Percentiles rank a stretch among this genome's conserved stretches.
These are phyloP conservation scores for Massospora cicadina DNA, from an alignment of 371 early-diverging fungal genomes.

Conservation along the genomic window DNA sequence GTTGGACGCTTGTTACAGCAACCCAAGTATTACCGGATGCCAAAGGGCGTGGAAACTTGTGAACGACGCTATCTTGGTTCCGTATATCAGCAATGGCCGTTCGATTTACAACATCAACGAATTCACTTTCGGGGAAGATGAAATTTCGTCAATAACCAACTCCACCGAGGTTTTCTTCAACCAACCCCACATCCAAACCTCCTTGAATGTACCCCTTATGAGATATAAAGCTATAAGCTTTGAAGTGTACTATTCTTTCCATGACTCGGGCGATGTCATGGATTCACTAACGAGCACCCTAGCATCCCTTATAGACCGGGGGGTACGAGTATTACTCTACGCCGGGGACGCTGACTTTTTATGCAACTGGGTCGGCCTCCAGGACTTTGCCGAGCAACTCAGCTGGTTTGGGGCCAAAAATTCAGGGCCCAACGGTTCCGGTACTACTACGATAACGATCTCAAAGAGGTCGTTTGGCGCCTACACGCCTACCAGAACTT, in stretches of 20 bases:
- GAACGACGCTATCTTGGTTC: slow-evolving; percentile 46
- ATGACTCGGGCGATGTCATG: background rate
- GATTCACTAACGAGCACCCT: background rate
- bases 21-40: slow-evolving; percentile 48
- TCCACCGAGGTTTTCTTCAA: background rate
- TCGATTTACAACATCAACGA: slow-evolving; percentile 67
- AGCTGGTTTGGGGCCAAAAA: background rate
- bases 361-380: background rate
- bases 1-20: slow-evolving; percentile 65
- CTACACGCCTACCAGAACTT: background rate
- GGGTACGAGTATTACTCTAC: background rate
- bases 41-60: slow-evolving; percentile 70
- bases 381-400: background rate
- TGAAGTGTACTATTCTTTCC: background rate
- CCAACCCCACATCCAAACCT: background rate
- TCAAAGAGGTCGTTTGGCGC: background rate
- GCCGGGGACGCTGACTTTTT: slow-evolving; percentile 1
- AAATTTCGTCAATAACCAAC: too few species aligned
- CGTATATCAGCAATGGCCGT: slow-evolving; percentile 41
- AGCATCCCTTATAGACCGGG: background rate
- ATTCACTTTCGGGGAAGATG: slow-evolving; percentile 15
- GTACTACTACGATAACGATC: background rate
- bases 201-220: background rate
- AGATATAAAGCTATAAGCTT: background rate
- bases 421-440: background rate